A percentile compares a stretch with the other conserved stretches of the same genome.
Conservation (phyloP, 2,329 filamentous ascomycete genomes). For the Claviceps sp. region DNA sequence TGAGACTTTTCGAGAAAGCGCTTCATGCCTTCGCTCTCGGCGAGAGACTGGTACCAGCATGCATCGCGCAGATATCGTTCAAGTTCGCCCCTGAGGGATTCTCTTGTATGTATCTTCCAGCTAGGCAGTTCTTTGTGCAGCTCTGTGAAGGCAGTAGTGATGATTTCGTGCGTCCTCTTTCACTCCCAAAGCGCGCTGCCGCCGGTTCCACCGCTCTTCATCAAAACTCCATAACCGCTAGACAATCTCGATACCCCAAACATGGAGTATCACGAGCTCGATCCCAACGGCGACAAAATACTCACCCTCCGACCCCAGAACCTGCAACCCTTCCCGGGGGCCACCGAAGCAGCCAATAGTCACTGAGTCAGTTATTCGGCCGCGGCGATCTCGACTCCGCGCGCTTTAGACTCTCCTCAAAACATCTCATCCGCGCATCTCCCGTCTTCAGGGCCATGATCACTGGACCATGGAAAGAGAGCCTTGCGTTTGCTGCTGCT, state of each 20-base stretch:
- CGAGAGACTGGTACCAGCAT: constrained; percentile 63
- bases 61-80: constrained; percentile 80
- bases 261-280: background rate
- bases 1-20: constrained; percentile 89
- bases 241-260: background rate
- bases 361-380: background rate
- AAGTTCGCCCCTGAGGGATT: constrained; percentile 63
- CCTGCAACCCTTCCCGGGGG: background rate
- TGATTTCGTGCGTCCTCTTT: constrained; percentile 53
- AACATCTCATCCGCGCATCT: constrained; percentile 22
- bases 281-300: background rate
- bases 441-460: constrained; percentile 9
- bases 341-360: background rate
- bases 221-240: no score
- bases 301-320: background rate
- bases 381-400: background rate
- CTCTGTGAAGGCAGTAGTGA: constrained; percentile 65
- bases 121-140: constrained; percentile 60
- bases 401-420: constrained; percentile 16
- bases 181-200: no score
- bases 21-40: constrained; percentile 91
- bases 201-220: no score
- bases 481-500: constrained; percentile 8
- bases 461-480: constrained; percentile 4
- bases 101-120: constrained; percentile 76